A percentile compares a stretch with the other conserved stretches of the same genome.
phyloP scores from a whole-genome alignment of 768 basidiomycete genomes.

The Termitomyces sp. region DNA sequence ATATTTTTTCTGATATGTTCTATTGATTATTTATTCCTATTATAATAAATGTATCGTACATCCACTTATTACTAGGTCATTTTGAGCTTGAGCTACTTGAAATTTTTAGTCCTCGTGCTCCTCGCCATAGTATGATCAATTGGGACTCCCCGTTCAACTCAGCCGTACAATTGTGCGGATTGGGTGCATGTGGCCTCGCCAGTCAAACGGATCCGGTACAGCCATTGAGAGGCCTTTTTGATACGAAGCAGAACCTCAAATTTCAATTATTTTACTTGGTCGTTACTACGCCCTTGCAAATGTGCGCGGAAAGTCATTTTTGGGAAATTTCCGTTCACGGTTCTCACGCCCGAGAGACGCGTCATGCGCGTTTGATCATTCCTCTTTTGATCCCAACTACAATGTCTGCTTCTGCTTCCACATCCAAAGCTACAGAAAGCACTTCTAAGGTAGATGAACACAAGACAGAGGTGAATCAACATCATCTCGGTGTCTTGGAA shows the following conservation, averaged over 20 bases:
- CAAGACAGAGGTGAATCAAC: conserved; percentile 46
- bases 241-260: no score
- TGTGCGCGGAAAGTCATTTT: no score
- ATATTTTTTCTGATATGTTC: neutral
- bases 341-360: conserved; percentile 17
- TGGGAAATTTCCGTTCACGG: neutral
- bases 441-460: conserved; percentile 33
- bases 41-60: conserved; percentile 4
- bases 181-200: neutral
- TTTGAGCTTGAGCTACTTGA: neutral
- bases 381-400: conserved; percentile 1
- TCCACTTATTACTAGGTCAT: neutral
- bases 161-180: no score
- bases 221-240: neutral
- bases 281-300: no score
- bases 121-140: no score
- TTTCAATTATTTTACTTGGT: no score
- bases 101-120: no score
- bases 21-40: conserved; percentile 19
- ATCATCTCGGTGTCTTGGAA: conserved; percentile 84
- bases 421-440: conserved; percentile 39
- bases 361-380: conserved; percentile 11
- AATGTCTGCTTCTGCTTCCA: conserved; percentile 41
- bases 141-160: neutral
- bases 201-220: neutral